Evolutionary conservation across 148 eudicot species (phyloP).

Genomic region (Nyssa sinensis): DNA sequence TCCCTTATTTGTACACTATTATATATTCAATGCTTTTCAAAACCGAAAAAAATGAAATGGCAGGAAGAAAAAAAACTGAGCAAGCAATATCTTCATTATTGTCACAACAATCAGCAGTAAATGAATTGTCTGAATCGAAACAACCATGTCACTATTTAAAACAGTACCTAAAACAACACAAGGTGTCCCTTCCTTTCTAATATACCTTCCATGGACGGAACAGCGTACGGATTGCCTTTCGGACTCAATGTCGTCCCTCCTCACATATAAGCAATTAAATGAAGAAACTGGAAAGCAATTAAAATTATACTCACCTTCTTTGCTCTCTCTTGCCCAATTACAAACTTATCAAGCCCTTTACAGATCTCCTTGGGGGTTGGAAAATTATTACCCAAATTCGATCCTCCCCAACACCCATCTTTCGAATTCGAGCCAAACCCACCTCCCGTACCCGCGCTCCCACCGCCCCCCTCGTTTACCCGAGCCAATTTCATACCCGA

Average conservation of each 20-base stretch:
- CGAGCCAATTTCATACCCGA: constrained; percentile 51
- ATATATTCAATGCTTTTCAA: too few species aligned
- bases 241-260: background rate
- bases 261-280: too few species aligned
- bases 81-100: too few species aligned
- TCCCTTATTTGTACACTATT: too few species aligned
- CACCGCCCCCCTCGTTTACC: constrained; percentile 35
- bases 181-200: too few species aligned
- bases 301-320: constrained; percentile 61
- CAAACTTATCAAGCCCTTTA: constrained; percentile 97
- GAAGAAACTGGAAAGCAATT: constrained; percentile 2
- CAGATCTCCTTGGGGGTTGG: constrained; percentile 97
- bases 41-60: too few species aligned
- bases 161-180: too few species aligned
- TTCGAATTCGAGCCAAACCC: constrained; percentile 53
- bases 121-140: too few species aligned
- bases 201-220: too few species aligned
- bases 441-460: constrained; percentile 38
- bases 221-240: constrained; percentile 8
- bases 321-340: constrained; percentile 93
- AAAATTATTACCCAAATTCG: constrained; percentile 64
- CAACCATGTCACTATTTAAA: too few species aligned
- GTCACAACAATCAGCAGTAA: too few species aligned
- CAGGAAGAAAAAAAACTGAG: too few species aligned
- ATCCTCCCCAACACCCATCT: constrained; percentile 84